These are phyloP conservation scores for Pulveroboletus ravenelii DNA, from an alignment of 768 basidiomycete species.

Conservation along the genomic window DNA sequence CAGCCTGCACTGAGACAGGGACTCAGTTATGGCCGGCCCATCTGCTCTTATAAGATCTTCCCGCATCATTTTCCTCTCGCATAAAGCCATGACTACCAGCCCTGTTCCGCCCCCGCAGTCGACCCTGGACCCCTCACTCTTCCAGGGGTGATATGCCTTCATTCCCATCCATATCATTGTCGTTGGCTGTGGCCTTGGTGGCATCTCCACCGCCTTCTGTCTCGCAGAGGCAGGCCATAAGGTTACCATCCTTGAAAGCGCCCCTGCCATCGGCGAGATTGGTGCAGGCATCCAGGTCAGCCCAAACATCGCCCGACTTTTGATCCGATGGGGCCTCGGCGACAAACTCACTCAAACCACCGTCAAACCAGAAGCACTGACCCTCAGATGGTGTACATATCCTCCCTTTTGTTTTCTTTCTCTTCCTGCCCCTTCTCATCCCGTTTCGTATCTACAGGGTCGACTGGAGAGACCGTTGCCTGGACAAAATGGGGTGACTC, in stretches of 20 bases:
- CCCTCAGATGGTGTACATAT: constrained; percentile 40
- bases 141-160: constrained; percentile 21
- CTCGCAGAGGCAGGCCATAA: constrained; percentile 45
- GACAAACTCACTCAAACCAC: constrained; percentile 35
- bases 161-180: constrained; percentile 36
- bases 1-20: too few species aligned
- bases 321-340: constrained; percentile 48
- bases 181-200: constrained; percentile 50
- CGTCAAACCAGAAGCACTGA: constrained; percentile 37
- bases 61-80: too few species aligned
- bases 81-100: background rate
- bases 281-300: constrained; percentile 50
- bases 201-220: constrained; percentile 42
- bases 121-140: constrained; percentile 3
- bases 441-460: constrained; percentile 15
- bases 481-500: constrained; percentile 34
- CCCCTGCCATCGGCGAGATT: constrained; percentile 37
- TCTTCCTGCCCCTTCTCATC: background rate
- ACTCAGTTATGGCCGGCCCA: constrained; percentile 8
- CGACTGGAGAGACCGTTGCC: constrained; percentile 32
- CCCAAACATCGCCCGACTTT: constrained; percentile 40
- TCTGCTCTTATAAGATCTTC: background rate
- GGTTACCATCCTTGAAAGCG: constrained; percentile 45
- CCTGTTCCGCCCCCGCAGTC: background rate
- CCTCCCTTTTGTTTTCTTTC: background rate